Evolutionary conservation across 345 rosid genomes (phyloP).

Genomic region (Euclidium syriacum): DNA sequence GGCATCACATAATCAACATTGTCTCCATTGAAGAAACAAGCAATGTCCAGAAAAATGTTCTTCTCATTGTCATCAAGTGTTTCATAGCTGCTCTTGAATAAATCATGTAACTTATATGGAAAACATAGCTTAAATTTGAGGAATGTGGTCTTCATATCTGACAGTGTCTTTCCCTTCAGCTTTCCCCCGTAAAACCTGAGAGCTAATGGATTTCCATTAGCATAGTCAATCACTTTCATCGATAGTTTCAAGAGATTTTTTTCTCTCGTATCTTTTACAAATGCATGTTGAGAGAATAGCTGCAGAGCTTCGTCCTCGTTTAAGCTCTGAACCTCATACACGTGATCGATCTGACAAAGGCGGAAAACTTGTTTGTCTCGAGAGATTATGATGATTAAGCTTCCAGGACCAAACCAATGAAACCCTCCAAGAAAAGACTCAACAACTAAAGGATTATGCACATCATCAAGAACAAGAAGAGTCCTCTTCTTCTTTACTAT

Average conservation of each 20-base stretch:
- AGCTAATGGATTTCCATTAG: constrained; percentile 30
- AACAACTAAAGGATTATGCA: background rate
- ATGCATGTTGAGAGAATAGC: background rate
- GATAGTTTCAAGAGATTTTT: background rate
- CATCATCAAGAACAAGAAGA: constrained; percentile 25
- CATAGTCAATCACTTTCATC: background rate
- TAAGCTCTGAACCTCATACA: constrained; percentile 1
- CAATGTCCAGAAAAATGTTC: constrained; percentile 17
- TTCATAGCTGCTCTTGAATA: constrained; percentile 13
- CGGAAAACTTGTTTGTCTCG: constrained; percentile 3
- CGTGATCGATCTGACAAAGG: background rate
- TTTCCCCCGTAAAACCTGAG: background rate
- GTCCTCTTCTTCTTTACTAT: background rate
- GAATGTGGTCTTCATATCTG: background rate
- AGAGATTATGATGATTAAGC: constrained; percentile 14
- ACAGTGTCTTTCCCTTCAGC: background rate
- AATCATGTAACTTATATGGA: background rate
- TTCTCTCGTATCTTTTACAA: background rate
- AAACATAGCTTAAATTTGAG: background rate
- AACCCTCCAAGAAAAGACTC: constrained; percentile 9
- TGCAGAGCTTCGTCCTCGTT: background rate
- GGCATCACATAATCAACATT: constrained; percentile 1
- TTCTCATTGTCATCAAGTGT: background rate
- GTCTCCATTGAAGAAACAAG: constrained; percentile 16
- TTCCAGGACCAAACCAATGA: constrained; percentile 12